Percentiles rank a stretch among this genome's conserved stretches.
phyloP scores from a whole-genome alignment of 176 grass and related monocot species.

The Eremochloa ophiuroides region DNA sequence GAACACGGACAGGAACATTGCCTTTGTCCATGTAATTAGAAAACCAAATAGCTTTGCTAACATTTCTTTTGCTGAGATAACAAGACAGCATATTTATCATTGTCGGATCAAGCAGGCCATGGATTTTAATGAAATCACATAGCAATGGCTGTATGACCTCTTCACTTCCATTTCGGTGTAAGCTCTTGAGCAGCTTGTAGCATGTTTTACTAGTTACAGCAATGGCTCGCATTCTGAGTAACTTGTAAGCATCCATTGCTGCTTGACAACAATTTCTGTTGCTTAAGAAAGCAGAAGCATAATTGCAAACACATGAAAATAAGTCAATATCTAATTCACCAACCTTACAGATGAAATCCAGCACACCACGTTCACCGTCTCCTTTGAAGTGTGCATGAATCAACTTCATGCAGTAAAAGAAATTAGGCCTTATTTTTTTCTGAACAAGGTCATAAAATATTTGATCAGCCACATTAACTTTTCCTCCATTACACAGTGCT shows the following conservation, averaged over 20 bases:
- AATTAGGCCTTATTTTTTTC: slow-evolving; percentile 40
- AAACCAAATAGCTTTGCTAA: slow-evolving; percentile 57
- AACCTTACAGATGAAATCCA: slow-evolving; percentile 57
- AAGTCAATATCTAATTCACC: slow-evolving; percentile 42
- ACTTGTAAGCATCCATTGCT: slow-evolving; percentile 61
- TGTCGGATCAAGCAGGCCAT: slow-evolving; percentile 58
- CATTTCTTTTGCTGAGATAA: slow-evolving; percentile 52
- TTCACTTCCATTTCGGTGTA: slow-evolving; percentile 55
- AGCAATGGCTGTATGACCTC: slow-evolving; percentile 43
- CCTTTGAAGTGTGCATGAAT: slow-evolving; percentile 56
- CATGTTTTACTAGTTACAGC: slow-evolving; percentile 60
- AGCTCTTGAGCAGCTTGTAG: slow-evolving; percentile 56
- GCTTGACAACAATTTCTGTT: slow-evolving; percentile 41
- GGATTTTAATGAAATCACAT: slow-evolving; percentile 61
- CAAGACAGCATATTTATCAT: slow-evolving; percentile 62
- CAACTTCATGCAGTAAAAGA: slow-evolving; percentile 48
- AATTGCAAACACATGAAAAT: slow-evolving; percentile 62
- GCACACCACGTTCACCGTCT: slow-evolving; percentile 45
- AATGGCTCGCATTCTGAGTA: slow-evolving; percentile 46
- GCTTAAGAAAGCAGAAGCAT: slow-evolving; percentile 69
- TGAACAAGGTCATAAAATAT: slow-evolving; percentile 62
- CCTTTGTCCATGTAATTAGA: slow-evolving; percentile 38
- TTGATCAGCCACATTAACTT: slow-evolving; percentile 40
- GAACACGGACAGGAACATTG: slow-evolving; percentile 46
- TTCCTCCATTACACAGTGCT: slow-evolving; percentile 54